Conservation (phyloP, 208 protist species). For the Leishmania tarentolae region DNA sequence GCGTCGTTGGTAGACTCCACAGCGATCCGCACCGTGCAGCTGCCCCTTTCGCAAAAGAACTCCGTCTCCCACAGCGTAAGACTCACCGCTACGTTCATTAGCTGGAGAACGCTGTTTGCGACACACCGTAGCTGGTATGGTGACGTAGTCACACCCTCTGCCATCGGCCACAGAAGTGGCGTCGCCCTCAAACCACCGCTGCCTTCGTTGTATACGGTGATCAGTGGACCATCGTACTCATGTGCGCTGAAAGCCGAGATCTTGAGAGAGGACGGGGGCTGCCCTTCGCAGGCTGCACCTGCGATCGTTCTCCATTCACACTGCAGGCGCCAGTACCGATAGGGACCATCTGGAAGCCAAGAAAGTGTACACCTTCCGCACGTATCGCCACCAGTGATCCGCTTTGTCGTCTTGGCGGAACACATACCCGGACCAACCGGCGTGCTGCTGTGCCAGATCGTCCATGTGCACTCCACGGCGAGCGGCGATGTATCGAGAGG, state of each 20-base stretch:
- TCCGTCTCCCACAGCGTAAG: constrained; percentile 28
- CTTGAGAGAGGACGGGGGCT: not conserved
- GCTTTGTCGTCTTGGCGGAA: constrained; percentile 2
- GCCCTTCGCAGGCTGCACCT: too few relatives aligned
- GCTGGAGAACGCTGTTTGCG: constrained; percentile 15
- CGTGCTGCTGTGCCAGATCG: constrained; percentile 15
- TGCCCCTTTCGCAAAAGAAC: constrained; percentile 10
- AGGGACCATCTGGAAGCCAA: constrained; percentile 28
- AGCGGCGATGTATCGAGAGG: not conserved
- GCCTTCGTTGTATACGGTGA: constrained; percentile 21
- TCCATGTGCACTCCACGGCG: constrained; percentile 18
- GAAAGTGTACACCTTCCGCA: constrained; percentile 5
- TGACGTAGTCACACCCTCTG: not conserved
- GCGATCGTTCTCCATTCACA: not conserved
- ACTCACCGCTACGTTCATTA: not conserved
- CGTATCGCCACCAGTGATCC: not conserved
- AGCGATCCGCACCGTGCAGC: constrained; percentile 17
- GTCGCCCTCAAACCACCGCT: constrained; percentile 16
- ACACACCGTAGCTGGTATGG: constrained; percentile 9
- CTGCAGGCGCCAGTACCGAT: constrained; percentile 33
- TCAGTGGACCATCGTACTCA: constrained; percentile 28
- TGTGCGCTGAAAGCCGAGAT: constrained; percentile 16
- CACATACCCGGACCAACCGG: not conserved
- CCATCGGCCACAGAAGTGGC: constrained; percentile 22
- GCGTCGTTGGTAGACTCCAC: constrained; percentile 53